A percentile compares a stretch with the other conserved stretches of the same genome.
phyloP scores from a whole-genome alignment of 768 basidiomycete species.

The Tylopilus subfusipes region DNA sequence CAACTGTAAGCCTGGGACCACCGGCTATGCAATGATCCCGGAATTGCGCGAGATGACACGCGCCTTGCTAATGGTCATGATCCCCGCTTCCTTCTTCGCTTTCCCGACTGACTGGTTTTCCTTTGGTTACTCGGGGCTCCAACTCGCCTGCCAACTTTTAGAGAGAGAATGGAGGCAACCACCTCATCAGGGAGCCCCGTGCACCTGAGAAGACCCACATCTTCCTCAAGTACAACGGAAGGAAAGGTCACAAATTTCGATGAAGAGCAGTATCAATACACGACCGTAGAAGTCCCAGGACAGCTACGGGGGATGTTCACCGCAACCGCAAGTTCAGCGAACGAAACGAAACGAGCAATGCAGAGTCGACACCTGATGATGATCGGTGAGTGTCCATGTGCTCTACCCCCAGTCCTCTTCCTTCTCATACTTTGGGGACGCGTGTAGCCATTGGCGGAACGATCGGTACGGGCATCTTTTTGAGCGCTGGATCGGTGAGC shows the following conservation, averaged over 20 bases:
- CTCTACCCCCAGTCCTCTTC: neutral
- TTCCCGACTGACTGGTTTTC: neutral
- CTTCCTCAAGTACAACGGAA: neutral
- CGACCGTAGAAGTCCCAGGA: neutral
- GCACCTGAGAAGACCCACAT: neutral
- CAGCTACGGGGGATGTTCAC: constrained; percentile 4
- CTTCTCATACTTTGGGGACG: neutral
- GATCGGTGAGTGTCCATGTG: constrained; percentile 31
- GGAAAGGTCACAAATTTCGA: neutral
- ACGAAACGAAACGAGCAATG: constrained; percentile 39
- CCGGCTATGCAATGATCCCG: neutral
- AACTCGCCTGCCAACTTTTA: neutral
- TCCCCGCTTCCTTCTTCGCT: constrained; percentile 3
- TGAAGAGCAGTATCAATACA: neutral
- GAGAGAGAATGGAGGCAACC: neutral
- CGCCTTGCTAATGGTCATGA: neutral
- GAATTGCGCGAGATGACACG: neutral
- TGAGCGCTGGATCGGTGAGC: constrained; percentile 54
- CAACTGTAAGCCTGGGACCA: neutral
- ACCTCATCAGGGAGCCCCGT: neutral
- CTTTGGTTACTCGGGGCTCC: neutral
- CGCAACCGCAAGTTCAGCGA: constrained; percentile 6
- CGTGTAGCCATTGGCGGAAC: constrained; percentile 50
- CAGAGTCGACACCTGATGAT: constrained; percentile 41
- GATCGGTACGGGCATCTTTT: constrained; percentile 59